Base-by-base conservation (phyloP, 2,329 filamentous ascomycete species). In the Trichoderma arundinaceum region DNA sequence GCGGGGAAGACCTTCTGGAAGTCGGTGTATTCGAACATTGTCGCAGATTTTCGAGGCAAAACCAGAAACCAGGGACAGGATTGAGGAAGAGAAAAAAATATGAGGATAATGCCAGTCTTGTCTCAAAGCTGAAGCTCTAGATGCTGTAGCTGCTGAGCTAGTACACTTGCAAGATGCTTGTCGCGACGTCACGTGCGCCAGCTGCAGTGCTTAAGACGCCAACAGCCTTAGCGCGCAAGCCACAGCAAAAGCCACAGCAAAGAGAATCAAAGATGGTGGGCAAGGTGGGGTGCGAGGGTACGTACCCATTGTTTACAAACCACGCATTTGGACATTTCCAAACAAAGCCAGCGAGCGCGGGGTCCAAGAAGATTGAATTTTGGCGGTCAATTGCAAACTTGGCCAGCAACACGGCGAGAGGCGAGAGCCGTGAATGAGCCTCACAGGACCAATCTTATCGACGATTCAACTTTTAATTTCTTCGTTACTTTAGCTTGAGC, bases 1-100 rank as follows among this genome's bases (percentile, higher is more conserved):
- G 85, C 80, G 22, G 82, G 82, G 70, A 94, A 95, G 1, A 92
- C 86, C 8, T 85, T 81, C 22, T 90, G 83, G 67, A 92, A 92
- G 41, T 89, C 83, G 28, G 86, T 83, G 75, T 88, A 89, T 72
- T 90, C 83, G 49, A 88, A 81, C 84, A 90, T 90, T 38, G 41
- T 44, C 41, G 46, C 39, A 22, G 33, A 41, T 22, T 43, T 9
- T 22, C 13, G 19, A 28, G 22, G 32, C 5, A 44, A 17, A 51
- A 35, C 22, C 7, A 35, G 15, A 33, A 17, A 17, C 7, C 7
- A 38, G 6, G 56, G 28, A 35, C 3, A 15, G n/a, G n/a, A n/a
- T 19, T 15, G 19, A 43, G 4, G 17, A 2, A 28, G 9, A 52
- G 33, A 39, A 44, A 35, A 41, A 28, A 28, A 28, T 28, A 58